A percentile compares a stretch with the other conserved stretches of the same genome.
Evolutionary conservation across 2,329 filamentous ascomycete genomes (phyloP).

Genomic region (Xylariaceae sp.): DNA sequence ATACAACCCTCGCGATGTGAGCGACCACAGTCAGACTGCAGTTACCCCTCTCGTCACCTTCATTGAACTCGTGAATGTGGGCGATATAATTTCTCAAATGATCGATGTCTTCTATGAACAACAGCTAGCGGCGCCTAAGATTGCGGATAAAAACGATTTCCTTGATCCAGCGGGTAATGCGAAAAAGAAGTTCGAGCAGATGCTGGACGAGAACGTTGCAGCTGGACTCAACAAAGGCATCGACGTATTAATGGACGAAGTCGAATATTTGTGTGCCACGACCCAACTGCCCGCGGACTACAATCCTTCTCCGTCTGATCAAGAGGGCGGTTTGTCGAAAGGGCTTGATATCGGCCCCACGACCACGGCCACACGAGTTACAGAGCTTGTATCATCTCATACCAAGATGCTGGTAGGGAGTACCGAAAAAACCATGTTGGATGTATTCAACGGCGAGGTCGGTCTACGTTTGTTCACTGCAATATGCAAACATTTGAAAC

Average conservation of each 20-base stretch:
- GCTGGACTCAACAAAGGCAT: constrained; percentile 96
- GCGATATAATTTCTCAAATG: constrained; percentile 98
- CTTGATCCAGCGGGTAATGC: constrained; percentile 85
- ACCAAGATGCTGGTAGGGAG: constrained; percentile 90
- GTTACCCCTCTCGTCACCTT: constrained; percentile 93
- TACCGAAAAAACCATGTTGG: constrained; percentile 95
- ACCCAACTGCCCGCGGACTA: constrained; percentile 85
- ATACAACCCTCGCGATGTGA: constrained; percentile 85
- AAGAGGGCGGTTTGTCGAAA: constrained; percentile 30
- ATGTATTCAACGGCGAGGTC: constrained; percentile 98
- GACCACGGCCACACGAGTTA: constrained; percentile 71
- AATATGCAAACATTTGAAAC: constrained; percentile 95
- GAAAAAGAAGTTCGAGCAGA: constrained; percentile 98
- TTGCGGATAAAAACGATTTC: constrained; percentile 92
- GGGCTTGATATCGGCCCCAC: constrained; percentile 59
- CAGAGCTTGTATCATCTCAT: constrained; percentile 81
- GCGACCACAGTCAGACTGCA: constrained; percentile 63
- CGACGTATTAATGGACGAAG: constrained; percentile 96
- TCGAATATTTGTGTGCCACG: constrained; percentile 90
- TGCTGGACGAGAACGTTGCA: constrained; percentile 94
- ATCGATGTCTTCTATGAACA: constrained; percentile 98
- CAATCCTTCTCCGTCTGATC: constrained; percentile 59
- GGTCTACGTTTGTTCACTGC: constrained; percentile 87
- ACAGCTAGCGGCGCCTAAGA: constrained; percentile 76
- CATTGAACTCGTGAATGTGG: constrained; percentile 94